Percentiles rank a stretch among this genome's conserved stretches.
phyloP scores from a whole-genome alignment of 2,329 filamentous ascomycete species.

The Aspergillus phoenicis region DNA sequence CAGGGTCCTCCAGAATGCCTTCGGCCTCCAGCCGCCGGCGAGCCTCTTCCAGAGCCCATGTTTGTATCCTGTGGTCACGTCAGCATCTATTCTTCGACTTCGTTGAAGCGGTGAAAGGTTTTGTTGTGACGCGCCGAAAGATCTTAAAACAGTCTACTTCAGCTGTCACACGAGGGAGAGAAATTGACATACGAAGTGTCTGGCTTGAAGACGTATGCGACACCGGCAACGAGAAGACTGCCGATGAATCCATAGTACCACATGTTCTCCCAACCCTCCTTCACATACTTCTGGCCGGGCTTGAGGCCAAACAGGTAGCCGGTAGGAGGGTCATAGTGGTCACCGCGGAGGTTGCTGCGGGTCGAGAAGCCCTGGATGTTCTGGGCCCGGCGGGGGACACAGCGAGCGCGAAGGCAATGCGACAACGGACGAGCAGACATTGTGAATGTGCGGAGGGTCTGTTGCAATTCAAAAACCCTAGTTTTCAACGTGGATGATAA shows the following conservation, averaged over 20 bases:
- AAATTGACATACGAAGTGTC: slow-evolving; percentile 84
- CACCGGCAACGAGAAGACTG: slow-evolving; percentile 68
- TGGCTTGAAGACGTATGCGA: slow-evolving; percentile 94
- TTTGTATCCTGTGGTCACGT: slow-evolving; percentile 77
- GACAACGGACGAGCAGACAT: slow-evolving; percentile 45
- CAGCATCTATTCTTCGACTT: slow-evolving; percentile 16
- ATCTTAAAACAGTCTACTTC: background rate
- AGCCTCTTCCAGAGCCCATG: slow-evolving; percentile 97
- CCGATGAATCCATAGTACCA: slow-evolving; percentile 86
- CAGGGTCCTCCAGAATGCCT: slow-evolving; percentile 84
- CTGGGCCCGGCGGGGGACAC: slow-evolving; percentile 40
- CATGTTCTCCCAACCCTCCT: slow-evolving; percentile 92
- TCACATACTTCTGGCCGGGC: slow-evolving; percentile 92
- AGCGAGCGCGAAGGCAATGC: slow-evolving; percentile 43
- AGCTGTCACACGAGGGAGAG: slow-evolving; percentile 7
- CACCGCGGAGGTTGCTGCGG: slow-evolving; percentile 53
- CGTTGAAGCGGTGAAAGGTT: background rate
- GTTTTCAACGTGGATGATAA: slow-evolving; percentile 15
- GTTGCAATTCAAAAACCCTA: slow-evolving; percentile 8
- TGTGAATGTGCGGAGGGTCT: slow-evolving; percentile 27
- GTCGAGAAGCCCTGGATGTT: slow-evolving; percentile 45
- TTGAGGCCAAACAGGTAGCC: slow-evolving; percentile 95
- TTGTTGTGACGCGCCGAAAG: too few species aligned
- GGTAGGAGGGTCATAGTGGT: slow-evolving; percentile 83
- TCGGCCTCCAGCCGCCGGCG: slow-evolving; percentile 92